Evolutionary conservation across 352 stramenopile species (phyloP).

Genomic region (Globisporangium apiculatum): DNA sequence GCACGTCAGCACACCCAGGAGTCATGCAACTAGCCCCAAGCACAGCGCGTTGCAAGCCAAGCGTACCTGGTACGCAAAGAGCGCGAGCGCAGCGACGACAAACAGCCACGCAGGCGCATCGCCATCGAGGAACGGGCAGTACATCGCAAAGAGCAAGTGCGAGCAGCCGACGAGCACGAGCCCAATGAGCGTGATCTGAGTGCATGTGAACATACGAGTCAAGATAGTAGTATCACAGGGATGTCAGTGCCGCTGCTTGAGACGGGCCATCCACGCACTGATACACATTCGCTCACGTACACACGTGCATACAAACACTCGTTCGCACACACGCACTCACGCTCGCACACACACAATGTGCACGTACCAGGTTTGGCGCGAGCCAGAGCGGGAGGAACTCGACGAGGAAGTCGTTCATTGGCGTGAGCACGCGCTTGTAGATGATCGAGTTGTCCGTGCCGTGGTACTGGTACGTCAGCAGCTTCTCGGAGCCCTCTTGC

Average conservation of each 20-base stretch:
- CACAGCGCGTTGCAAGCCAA: neutral
- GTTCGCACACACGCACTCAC: neutral
- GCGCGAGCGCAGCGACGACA: conserved; percentile 38
- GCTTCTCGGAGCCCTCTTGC: conserved; percentile 78
- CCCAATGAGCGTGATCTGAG: conserved; percentile 68
- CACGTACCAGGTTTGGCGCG: conserved; percentile 63
- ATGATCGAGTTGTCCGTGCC: conserved; percentile 81
- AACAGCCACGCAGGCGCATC: conserved; percentile 69
- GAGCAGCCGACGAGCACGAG: conserved; percentile 56
- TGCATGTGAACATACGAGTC: neutral
- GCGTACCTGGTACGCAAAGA: conserved; percentile 61
- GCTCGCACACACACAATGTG: neutral
- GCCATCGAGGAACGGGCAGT: conserved; percentile 67
- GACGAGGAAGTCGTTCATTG: conserved; percentile 82
- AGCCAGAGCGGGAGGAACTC: conserved; percentile 73
- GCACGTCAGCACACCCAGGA: neutral
- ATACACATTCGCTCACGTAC: too few relatives aligned
- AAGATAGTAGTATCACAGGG: neutral
- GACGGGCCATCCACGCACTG: neutral
- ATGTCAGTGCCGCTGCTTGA: neutral
- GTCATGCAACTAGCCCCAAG: neutral
- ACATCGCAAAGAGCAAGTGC: conserved; percentile 57
- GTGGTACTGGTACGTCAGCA: conserved; percentile 84
- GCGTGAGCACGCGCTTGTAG: conserved; percentile 82
- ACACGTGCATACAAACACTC: too few relatives aligned